These are phyloP conservation scores for Kockiozyma suomiensis DNA, from an alignment of 805 yeast genomes.

Conservation along the genomic window DNA sequence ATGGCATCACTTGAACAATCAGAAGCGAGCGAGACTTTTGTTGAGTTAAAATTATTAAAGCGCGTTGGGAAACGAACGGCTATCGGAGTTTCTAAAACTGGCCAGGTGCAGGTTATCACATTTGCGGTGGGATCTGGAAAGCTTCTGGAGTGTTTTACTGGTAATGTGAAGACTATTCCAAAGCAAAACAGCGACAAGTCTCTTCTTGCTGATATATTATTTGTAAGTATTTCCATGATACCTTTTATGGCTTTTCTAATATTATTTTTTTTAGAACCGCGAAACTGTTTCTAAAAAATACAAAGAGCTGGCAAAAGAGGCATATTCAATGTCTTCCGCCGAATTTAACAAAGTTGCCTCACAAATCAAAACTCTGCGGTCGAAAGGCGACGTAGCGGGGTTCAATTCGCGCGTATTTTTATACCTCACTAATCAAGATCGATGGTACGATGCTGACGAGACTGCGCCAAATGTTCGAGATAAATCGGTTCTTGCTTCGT, in stretches of 20 bases:
- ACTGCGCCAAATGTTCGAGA: conserved; percentile 5
- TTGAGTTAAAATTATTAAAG: conserved; percentile 7
- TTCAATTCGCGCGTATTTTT: conserved; percentile 5
- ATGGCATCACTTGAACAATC: conserved; percentile 14
- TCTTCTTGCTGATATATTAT: conserved; percentile 15
- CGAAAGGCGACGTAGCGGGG: conserved; percentile 4
- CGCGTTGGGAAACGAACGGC: conserved; percentile 25
- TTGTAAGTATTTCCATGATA: conserved; percentile 15
- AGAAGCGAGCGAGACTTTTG: background rate
- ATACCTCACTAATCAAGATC: conserved; percentile 7
- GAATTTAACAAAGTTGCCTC: background rate
- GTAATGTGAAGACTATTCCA: conserved; percentile 17
- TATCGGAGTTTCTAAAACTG: conserved; percentile 16
- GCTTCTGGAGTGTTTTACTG: conserved; percentile 28
- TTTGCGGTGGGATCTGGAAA: conserved; percentile 25
- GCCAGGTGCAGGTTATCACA: conserved; percentile 17
- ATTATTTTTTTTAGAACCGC: background rate
- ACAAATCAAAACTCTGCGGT: conserved; percentile 1
- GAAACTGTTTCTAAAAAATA: conserved; percentile 1
- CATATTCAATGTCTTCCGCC: background rate
- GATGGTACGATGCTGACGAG: background rate
- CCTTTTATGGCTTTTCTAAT: background rate
- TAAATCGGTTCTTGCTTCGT: background rate
- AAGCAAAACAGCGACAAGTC: background rate
- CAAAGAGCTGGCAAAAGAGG: background rate